These are phyloP conservation scores for Purpureocillium takamizusanense DNA, from an alignment of 2,329 filamentous ascomycete species.

Conservation along the genomic window DNA sequence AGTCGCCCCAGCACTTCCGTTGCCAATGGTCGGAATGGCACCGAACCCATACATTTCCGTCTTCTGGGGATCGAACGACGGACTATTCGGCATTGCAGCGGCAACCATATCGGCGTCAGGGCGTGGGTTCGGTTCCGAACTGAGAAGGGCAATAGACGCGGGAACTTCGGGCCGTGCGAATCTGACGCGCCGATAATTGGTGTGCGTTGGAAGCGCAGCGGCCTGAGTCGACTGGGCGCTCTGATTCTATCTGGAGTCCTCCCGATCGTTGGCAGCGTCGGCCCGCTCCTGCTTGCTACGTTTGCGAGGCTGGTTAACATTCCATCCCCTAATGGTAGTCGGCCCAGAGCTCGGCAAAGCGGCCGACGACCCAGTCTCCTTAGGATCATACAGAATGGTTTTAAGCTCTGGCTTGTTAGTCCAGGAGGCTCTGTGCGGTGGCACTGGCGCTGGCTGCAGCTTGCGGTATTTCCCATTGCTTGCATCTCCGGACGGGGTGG, in stretches of 20 bases:
- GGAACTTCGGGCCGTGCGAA: constrained; percentile 1
- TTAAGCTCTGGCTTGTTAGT: constrained; percentile 42
- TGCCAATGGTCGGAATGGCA: constrained; percentile 9
- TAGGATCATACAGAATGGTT: constrained; percentile 51
- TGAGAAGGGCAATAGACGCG: constrained; percentile 4
- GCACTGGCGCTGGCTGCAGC: constrained; percentile 48
- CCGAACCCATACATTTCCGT: constrained; percentile 10
- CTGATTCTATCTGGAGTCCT: constrained; percentile 29
- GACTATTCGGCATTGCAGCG: constrained; percentile 4
- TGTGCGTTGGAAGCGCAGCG: constrained; percentile 4
- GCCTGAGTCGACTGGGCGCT: constrained; percentile 11
- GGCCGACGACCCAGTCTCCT: constrained; percentile 46
- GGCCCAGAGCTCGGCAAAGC: constrained; percentile 47
- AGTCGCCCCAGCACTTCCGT: no score
- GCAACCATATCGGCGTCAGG: constrained; percentile 9
- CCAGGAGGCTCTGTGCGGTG: constrained; percentile 40
- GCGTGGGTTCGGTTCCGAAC: not conserved
- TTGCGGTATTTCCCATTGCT: constrained; percentile 42
- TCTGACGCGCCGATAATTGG: not conserved
- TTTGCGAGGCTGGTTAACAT: constrained; percentile 32
- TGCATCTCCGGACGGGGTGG: constrained; percentile 27
- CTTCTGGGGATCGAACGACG: constrained; percentile 1
- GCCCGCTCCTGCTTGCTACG: constrained; percentile 23
- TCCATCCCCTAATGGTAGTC: constrained; percentile 49
- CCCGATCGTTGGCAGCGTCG: constrained; percentile 23